Evolutionary conservation across 768 basidiomycete genomes (phyloP).

Genomic region (Auriscalpium microsporum): DNA sequence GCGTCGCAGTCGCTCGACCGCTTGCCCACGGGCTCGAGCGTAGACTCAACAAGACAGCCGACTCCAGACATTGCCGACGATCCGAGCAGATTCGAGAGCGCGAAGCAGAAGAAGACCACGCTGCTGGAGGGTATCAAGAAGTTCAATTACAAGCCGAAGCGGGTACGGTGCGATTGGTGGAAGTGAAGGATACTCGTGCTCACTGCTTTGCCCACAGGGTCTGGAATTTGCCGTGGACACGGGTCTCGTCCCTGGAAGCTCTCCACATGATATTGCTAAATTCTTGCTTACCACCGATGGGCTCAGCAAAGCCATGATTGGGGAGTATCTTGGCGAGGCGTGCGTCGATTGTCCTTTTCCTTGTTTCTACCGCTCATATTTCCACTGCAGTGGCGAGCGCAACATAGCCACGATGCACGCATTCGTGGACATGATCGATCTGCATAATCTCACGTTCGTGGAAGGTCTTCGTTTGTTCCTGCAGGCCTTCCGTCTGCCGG

Average conservation of each 20-base stretch:
- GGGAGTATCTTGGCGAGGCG: conserved; percentile 98
- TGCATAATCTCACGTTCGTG: conserved; percentile 72
- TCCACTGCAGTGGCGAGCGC: conserved; percentile 59
- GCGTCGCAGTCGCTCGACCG: conserved; percentile 45
- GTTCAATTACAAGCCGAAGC: conserved; percentile 98
- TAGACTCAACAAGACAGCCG: conserved; percentile 51
- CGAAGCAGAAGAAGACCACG: conserved; percentile 94
- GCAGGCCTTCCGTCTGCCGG: conserved; percentile 94
- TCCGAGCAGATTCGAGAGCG: conserved; percentile 86
- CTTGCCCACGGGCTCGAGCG: conserved; percentile 36
- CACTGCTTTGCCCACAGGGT: conserved; percentile 42
- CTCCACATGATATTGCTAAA: conserved; percentile 70
- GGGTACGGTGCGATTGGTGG: conserved; percentile 38
- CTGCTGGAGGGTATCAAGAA: conserved; percentile 92
- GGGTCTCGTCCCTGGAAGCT: conserved; percentile 71
- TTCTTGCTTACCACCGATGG: conserved; percentile 90
- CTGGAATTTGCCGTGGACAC: conserved; percentile 81
- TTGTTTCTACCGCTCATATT: not conserved
- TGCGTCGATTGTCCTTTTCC: conserved; percentile 30
- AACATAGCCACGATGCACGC: conserved; percentile 96
- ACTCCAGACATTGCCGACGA: conserved; percentile 86
- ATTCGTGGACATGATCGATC: conserved; percentile 89
- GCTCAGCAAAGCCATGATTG: conserved; percentile 90
- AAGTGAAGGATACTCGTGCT: too few relatives aligned
- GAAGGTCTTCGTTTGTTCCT: conserved; percentile 86